These are phyloP conservation scores for Biscogniauxia marginata DNA, from an alignment of 2,329 filamentous ascomycete genomes.

Conservation along the genomic window DNA sequence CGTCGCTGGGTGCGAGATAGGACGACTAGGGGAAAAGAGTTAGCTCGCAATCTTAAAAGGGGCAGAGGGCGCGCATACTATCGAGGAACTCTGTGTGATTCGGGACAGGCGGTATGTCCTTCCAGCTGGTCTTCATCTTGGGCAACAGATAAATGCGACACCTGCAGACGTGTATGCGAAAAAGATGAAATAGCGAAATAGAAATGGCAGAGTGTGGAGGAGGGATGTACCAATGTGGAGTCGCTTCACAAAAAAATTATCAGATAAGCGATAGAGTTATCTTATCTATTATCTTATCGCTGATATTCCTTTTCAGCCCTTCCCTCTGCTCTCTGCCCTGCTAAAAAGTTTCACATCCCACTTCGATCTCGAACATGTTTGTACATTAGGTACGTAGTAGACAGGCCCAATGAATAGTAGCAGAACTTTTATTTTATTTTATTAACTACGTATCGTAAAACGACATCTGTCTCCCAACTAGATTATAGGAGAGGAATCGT, in stretches of 20 bases:
- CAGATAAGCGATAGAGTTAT: conserved; percentile 9
- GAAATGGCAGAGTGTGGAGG: background rate
- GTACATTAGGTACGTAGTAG: background rate
- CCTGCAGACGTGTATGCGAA: conserved; percentile 5
- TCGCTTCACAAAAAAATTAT: conserved; percentile 22
- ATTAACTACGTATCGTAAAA: too few relatives aligned
- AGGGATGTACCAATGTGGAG: conserved; percentile 12
- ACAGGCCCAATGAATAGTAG: background rate
- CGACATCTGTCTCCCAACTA: too few relatives aligned
- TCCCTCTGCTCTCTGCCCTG: too few relatives aligned
- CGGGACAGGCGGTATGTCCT: conserved; percentile 82
- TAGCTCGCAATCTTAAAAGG: conserved; percentile 1
- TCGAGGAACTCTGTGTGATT: conserved; percentile 95
- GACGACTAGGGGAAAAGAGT: conserved; percentile 53
- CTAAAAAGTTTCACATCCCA: conserved; percentile 10
- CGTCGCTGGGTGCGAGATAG: conserved; percentile 89
- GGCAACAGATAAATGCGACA: conserved; percentile 26
- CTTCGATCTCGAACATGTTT: too few relatives aligned
- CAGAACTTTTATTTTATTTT: too few relatives aligned
- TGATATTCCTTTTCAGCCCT: too few relatives aligned
- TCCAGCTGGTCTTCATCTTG: conserved; percentile 64
- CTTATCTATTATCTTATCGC: conserved; percentile 15
- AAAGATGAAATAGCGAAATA: background rate
- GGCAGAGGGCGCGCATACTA: conserved; percentile 37
- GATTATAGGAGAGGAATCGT: too few relatives aligned